A percentile compares a stretch with the other conserved stretches of the same genome.
Conservation (phyloP, 768 basidiomycete species). For the Tricholoma sp. region DNA sequence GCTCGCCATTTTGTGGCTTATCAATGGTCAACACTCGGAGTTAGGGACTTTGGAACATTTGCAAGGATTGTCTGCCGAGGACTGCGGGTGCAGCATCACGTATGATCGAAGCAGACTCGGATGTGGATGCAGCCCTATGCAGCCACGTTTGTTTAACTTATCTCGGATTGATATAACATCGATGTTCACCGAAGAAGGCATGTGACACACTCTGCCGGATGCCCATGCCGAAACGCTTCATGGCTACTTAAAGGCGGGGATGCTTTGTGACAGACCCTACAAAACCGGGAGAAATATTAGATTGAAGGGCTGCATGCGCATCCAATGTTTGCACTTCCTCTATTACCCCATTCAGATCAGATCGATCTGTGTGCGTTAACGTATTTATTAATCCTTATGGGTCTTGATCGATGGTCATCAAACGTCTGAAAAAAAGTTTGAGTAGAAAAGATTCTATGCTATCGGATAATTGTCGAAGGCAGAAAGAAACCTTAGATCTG, state of each 20-base stretch:
- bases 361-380: not conserved
- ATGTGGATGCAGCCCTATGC: not conserved
- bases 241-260: not conserved
- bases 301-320: not conserved
- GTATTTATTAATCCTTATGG: constrained; percentile 1
- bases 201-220: not conserved
- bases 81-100: not conserved
- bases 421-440: not conserved
- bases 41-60: not conserved
- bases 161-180: not conserved
- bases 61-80: not conserved
- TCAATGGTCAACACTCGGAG: not conserved
- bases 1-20: not conserved
- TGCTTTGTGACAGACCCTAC: not conserved
- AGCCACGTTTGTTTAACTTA: not conserved
- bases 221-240: not conserved
- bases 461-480: not conserved
- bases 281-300: not conserved
- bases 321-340: not conserved
- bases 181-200: not conserved
- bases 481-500: not conserved
- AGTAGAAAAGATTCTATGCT: not conserved
- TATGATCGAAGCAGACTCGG: not conserved
- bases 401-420: constrained; percentile 1
- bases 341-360: not conserved